Base-by-base conservation (phyloP, 345 rosid species). In the Aquilaria yunnanensis region DNA sequence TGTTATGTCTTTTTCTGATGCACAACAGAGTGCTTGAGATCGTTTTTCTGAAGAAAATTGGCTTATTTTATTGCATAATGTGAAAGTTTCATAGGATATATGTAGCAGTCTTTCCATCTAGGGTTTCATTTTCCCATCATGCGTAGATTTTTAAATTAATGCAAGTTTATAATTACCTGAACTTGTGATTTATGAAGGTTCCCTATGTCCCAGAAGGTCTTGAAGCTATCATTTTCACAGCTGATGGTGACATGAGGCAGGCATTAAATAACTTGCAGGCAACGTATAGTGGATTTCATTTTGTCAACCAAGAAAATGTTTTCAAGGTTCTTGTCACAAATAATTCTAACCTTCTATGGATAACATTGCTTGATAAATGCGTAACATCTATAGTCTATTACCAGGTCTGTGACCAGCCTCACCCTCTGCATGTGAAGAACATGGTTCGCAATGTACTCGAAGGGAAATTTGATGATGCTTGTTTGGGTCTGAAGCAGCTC, bases 221-320 rank as follows among this genome's bases (percentile, higher is more conserved):
- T 14, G 99, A 94, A 80, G 95, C 96, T 41, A 84, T 90, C 65
- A 94, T 94, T 72, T 94, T 94, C 79, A 94, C 99, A 13, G 96
- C 96, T 65, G 99, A 94, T 75, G 99, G 99, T 65, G 99, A 94
- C 72, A 94, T 94, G 99, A 86, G 99, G 75, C 99, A 94, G 77
- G 97, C 93, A 30, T 76, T 94, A 76, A 94, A 94, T 66, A 94
- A 94, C 77, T 74, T 90, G 83, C 99, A 90, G 83, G 99, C 99
- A 43, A 90, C 97, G 32, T 65, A 67, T 65, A 94, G 97, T 61
- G 97, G 99, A 54, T 94, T 94, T 77, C 87, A 87, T 57, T 87
- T 94, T 67, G 88, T 94, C 71, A 94, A 87, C 79, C 93, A 83
- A 72, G 96, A 88, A 77, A 94, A 94, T 64, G 96, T 94, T 78